Base-by-base conservation (phyloP, 1,284 basidiomycete species). In the Ustilago xerochloae region DNA sequence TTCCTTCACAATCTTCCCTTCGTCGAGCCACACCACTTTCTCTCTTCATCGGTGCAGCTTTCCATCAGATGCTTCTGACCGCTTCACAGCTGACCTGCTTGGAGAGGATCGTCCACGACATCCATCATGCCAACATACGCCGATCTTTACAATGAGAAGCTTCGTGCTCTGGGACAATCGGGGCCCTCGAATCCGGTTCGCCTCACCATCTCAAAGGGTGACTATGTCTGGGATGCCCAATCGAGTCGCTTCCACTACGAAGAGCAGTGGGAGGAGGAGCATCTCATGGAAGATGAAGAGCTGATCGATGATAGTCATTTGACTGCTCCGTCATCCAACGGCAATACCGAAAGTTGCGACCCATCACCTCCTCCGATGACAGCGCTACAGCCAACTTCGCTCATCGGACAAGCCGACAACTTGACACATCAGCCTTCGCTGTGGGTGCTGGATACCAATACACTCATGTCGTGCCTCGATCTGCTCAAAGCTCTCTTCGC, bases 381-480 rank as follows among this genome's bases (percentile, higher is more conserved):
- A 8, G 60, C 66, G 4, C 56, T 69, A 15, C 66, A 60, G 16
- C 56, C 56, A 4, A 56, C 38, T 2, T n/a, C 32, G 3, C 47
- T 60, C 8, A 4, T 30, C 12, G 47, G 52, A 26, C 20, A 36
- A 13, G 20, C 33, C 24, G 12, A 30, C 6, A 35, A 13, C 22
- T 6, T 36, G 4, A 43, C 24, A 22, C 61, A 58, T 32, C 39
- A 32, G 10, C 65, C 56, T 20, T 74, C 70, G 2, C 56, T 77
- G 4, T 70, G 69, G 66, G 69, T 77, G 28, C 59, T 77, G 26
- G 70, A 69, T 32, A 77, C 70, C 12, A 77, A 77, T 51, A 70
- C 67, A 13, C 70, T 77, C 48, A 53, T 76, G 55, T 68, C 67
- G 6, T 61, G 65, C 33, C 64, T 76, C 35, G 62, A 58, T 5